Conservation (phyloP, 257 asterid species). For the Sherardia arvensis region DNA sequence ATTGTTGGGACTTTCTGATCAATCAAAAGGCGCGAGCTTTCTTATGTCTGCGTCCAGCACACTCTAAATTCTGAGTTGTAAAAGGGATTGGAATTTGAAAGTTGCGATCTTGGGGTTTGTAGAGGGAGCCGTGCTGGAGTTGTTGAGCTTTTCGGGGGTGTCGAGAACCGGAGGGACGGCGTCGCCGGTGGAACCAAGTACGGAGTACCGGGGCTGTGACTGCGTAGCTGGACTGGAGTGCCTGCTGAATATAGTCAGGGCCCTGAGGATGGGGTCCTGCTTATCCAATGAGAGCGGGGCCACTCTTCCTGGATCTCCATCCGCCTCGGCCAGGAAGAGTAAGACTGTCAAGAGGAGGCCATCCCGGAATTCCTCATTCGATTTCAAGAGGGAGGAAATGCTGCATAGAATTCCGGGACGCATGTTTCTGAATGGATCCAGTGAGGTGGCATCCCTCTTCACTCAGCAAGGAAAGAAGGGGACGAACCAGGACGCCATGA, state of each 20-base stretch:
- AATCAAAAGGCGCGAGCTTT: too few relatives aligned
- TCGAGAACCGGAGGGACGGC: conserved; percentile 55
- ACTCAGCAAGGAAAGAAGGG: conserved; percentile 94
- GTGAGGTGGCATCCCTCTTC: conserved; percentile 60
- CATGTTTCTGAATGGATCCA: conserved; percentile 74
- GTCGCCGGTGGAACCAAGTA: conserved; percentile 28
- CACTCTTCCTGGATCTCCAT: conserved; percentile 67
- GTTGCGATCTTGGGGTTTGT: conserved; percentile 17
- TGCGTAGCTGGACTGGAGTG: conserved; percentile 88
- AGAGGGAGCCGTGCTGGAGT: conserved; percentile 9
- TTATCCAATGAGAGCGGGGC: conserved; percentile 76
- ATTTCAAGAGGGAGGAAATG: conserved; percentile 50
- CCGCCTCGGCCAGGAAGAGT: conserved; percentile 28
- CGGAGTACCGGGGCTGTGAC: conserved; percentile 47
- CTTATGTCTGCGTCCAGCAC: too few relatives aligned
- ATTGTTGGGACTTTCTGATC: too few relatives aligned
- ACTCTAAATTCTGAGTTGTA: too few relatives aligned
- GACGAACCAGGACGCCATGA: conserved; percentile 91
- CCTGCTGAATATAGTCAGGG: conserved; percentile 70
- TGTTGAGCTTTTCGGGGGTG: conserved; percentile 9
- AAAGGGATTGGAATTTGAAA: conserved; percentile 12
- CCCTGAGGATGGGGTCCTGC: conserved; percentile 99
- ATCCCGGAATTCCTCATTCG: conserved; percentile 61
- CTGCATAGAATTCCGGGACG: conserved; percentile 71
- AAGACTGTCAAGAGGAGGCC: conserved; percentile 33